Conservation (phyloP, 345 rosid species). For the Rhodamnia argentea region DNA sequence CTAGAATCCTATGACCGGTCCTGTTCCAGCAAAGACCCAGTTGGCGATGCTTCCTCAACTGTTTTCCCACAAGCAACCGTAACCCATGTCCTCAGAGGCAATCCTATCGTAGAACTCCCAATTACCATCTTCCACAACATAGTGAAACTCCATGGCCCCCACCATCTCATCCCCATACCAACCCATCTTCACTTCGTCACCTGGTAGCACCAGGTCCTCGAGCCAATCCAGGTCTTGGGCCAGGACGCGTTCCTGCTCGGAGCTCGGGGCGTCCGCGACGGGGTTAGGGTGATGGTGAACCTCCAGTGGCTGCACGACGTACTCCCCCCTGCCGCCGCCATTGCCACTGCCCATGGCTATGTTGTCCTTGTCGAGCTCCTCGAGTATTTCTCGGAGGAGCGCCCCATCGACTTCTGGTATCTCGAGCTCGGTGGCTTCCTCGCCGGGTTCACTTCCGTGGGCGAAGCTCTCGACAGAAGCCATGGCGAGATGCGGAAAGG, state of each 20-base stretch:
- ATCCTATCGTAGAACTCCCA: neutral
- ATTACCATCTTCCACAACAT: neutral
- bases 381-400: slow-evolving; percentile 7
- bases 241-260: neutral
- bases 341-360: neutral
- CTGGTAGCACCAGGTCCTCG: neutral
- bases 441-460: neutral
- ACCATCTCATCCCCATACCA: slow-evolving; percentile 10
- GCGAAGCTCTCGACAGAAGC: neutral
- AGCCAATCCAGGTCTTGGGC: neutral
- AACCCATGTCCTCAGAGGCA: slow-evolving; percentile 5
- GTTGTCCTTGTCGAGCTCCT: slow-evolving; percentile 4
- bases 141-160: neutral
- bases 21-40: neutral
- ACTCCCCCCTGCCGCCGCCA: neutral
- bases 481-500: neutral
- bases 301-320: neutral
- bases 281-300: neutral
- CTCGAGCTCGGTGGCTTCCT: neutral
- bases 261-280: neutral
- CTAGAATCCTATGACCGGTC: neutral
- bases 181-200: neutral
- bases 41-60: neutral
- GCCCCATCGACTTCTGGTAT: slow-evolving; percentile 2
- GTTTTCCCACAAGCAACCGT: slow-evolving; percentile 10